phyloP scores from a whole-genome alignment of 176 grass and related monocot genomes.

The Aegilops longissima region DNA sequence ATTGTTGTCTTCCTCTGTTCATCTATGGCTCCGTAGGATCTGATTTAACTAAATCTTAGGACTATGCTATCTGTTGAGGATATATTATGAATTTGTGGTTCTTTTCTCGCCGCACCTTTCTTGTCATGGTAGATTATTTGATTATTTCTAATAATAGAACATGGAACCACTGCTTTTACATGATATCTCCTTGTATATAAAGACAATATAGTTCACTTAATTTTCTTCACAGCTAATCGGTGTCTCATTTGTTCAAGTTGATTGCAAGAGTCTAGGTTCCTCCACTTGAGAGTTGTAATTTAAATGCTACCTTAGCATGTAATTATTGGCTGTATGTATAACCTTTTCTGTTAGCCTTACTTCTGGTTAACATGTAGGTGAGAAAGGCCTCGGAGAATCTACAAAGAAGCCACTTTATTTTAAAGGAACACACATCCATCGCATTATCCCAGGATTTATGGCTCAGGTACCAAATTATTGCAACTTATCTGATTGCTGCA shows the following conservation, averaged over 20 bases:
- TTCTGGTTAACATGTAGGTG: constrained; percentile 40
- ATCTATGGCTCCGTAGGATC: background rate
- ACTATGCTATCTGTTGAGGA: background rate
- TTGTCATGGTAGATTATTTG: constrained; percentile 5
- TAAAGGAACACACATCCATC: constrained; percentile 66
- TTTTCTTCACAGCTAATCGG: background rate
- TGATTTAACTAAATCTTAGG: background rate
- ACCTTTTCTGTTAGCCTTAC: constrained; percentile 14
- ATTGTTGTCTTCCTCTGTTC: background rate
- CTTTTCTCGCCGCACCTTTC: background rate
- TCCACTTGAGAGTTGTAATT: background rate
- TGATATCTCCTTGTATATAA: constrained; percentile 1
- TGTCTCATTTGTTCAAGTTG: background rate
- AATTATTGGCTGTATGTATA: constrained; percentile 16
- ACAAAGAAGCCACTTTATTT: constrained; percentile 59
- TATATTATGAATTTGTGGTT: background rate
- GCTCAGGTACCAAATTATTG: constrained; percentile 53
- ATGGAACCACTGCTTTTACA: background rate
- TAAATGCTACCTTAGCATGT: background rate
- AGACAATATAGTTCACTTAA: background rate
- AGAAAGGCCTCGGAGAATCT: constrained; percentile 55
- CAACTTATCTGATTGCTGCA: background rate
- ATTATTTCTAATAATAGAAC: background rate
- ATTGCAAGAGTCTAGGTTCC: background rate
- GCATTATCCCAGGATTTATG: constrained; percentile 71